Evolutionary conservation across 2,329 filamentous ascomycete genomes (phyloP).

Genomic region (Phialophora tarda): DNA sequence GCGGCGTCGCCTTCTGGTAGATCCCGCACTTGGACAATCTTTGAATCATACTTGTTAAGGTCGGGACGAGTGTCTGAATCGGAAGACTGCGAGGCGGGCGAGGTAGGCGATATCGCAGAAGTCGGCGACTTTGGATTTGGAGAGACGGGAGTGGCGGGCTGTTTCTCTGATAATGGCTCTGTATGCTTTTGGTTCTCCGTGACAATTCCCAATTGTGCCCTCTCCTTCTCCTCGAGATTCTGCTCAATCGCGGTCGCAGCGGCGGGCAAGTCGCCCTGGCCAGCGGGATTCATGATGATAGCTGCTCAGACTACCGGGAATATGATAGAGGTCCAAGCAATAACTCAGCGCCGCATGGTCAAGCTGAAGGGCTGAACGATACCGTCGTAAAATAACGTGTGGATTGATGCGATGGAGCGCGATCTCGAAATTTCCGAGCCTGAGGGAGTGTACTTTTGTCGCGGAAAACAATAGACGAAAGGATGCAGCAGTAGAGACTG

Average conservation of each 20-base stretch:
- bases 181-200: conserved; percentile 34
- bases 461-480: conserved; percentile 3
- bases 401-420: not conserved
- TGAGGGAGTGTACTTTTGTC: not conserved
- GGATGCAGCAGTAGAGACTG: conserved; percentile 7
- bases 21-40: conserved; percentile 39
- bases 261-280: conserved; percentile 32
- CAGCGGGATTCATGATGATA: conserved; percentile 36
- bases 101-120: conserved; percentile 18
- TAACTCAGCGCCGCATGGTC: conserved; percentile 13
- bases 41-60: conserved; percentile 38
- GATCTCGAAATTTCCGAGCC: not conserved
- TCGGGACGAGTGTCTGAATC: conserved; percentile 31
- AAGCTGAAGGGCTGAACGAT: not conserved
- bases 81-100: conserved; percentile 28
- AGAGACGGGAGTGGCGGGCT: conserved; percentile 25
- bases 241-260: conserved; percentile 34
- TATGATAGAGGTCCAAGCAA: not conserved
- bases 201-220: conserved; percentile 31
- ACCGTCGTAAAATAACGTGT: not conserved
- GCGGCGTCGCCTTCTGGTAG: conserved; percentile 56
- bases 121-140: conserved; percentile 20
- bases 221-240: conserved; percentile 37
- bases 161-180: conserved; percentile 22
- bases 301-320: not conserved